Evolutionary conservation across 140 eudicot genomes (phyloP), one percentile per base, ranked within the genome.

Genomic region (Anethum foeniculum): DNA sequence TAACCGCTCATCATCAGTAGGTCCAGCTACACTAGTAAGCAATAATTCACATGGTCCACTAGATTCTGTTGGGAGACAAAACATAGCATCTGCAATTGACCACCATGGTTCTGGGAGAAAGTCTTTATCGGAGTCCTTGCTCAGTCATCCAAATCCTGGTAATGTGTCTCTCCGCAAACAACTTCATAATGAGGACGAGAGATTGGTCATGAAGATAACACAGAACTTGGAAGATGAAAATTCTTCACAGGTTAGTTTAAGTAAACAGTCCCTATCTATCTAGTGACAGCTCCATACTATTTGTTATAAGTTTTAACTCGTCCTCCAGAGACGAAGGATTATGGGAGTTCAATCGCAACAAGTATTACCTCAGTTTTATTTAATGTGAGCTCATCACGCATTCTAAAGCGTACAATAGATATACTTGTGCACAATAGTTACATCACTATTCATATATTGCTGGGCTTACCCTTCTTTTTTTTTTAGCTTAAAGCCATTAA

Each of bases 31-130:
- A 68, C 88, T 83, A 41, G 85, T 65, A 44, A 64, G 80, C 76
- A 65, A 85, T 74, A 84, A 74, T 73, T 60, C 86, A 3, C 84
- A 82, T 49, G 85, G 82, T 79, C 79, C 84, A 3, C 87, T 88
- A 60, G 91, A 90, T 84, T 84, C 90, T 80, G 82, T 88, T 8
- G 91, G 96, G 43, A 89, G 91, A 80, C 98, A 86, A 78, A 94
- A 90, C 86, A 71, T 94, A 79, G 94, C 97, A 65, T 88, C 99
- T 65, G 94, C 85, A 52, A 81, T 94, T 23, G 96, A 92, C 83
- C 91, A 90, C 34, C 98, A 92, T 83, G 99, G 99, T 76, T 92
- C 99, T 27, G 96, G 97, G 76, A 81, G 99, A 82, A 92, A 84
- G 86, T 94, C 99, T 49, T 83, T 94, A 80, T 94, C 99, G 46